Base-by-base conservation (phyloP, 179 eudicot genomes). In the Camellia oleifera region DNA sequence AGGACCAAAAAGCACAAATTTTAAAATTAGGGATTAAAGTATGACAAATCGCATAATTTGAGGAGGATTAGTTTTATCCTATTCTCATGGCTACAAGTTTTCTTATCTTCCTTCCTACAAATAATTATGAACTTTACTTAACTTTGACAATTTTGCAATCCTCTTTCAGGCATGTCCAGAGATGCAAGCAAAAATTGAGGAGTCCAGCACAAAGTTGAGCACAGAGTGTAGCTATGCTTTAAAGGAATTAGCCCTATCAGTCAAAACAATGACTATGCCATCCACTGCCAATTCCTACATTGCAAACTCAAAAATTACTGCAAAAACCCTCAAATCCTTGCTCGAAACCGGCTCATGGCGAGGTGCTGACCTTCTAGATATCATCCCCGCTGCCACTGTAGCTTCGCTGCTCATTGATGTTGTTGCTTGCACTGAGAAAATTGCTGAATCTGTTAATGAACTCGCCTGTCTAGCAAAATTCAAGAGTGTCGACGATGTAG, bases 401-500 rank as follows among this genome's bases (percentile, higher is more conserved):
- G 88, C 90, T 17, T 92, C 94, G 44, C 75, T 91, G 12, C 89
- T 91, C 0, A 74, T 86, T 0, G 92, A 92, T 63, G 79, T 88
- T 11, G 82, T 80, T 9, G 12, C 77, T 2, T 79, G 84, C 68
- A 74, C 82, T 0, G 82, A 78, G 72, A 80, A 83, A 67, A 88
- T 88, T 11, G 81, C 84, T 0, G 86, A 84, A 50, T 78, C 88
- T 8, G 83, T 84, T 17, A 75, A 84, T 62, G 87, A 86, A 69
- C 84, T 88, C 13, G 82, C 81, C 15, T 23, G 76, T 44, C 42
- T 78, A 40, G 86, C 88, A 4, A 45, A 52, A 4, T 88, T 83
- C 71, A 86, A 84, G 80, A 77, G 26, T 5, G 44, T 14, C 2
- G 79, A 56, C 17, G 65, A 4, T 61, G 6, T 20, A 14, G 17